Evolutionary conservation across 78 protist species (phyloP).

Genomic region (Polysphondylium violaceum): DNA sequence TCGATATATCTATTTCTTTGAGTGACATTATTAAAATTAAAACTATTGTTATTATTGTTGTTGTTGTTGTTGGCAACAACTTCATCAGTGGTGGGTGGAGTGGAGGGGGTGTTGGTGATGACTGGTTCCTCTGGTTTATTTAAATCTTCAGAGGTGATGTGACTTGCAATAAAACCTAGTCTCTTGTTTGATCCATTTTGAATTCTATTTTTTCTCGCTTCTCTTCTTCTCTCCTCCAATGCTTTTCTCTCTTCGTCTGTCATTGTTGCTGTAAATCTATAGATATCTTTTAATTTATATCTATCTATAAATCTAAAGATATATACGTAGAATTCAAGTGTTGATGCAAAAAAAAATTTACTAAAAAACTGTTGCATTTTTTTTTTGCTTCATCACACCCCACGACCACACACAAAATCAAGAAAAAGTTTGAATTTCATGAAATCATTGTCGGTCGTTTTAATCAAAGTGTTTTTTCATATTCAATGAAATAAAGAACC

Average conservation of each 20-base stretch:
- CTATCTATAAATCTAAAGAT: too few species aligned
- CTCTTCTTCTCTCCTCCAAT: constrained; percentile 59
- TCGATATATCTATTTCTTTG: not conserved
- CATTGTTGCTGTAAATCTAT: not conserved
- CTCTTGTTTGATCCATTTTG: constrained; percentile 23
- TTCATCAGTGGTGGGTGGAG: not conserved
- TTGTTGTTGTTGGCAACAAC: not conserved
- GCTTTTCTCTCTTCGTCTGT: constrained; percentile 23
- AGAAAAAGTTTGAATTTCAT: too few species aligned
- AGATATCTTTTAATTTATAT: too few species aligned
- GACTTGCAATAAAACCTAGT: constrained; percentile 42
- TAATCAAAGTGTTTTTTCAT: too few species aligned
- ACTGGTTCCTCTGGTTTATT: not conserved
- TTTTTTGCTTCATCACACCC: too few species aligned
- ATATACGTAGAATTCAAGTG: too few species aligned
- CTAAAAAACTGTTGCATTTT: too few species aligned
- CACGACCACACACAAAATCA: too few species aligned
- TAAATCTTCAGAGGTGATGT: constrained; percentile 3
- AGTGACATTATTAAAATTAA: not conserved
- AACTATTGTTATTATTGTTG: too few species aligned
- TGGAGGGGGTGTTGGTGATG: not conserved
- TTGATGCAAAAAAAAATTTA: too few species aligned
- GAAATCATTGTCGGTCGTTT: too few species aligned
- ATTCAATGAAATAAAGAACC: too few species aligned
- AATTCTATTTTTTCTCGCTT: constrained; percentile 72